These are phyloP conservation scores for Lupinus albus DNA, from an alignment of 306 rosid genomes.

Conservation along the genomic window DNA sequence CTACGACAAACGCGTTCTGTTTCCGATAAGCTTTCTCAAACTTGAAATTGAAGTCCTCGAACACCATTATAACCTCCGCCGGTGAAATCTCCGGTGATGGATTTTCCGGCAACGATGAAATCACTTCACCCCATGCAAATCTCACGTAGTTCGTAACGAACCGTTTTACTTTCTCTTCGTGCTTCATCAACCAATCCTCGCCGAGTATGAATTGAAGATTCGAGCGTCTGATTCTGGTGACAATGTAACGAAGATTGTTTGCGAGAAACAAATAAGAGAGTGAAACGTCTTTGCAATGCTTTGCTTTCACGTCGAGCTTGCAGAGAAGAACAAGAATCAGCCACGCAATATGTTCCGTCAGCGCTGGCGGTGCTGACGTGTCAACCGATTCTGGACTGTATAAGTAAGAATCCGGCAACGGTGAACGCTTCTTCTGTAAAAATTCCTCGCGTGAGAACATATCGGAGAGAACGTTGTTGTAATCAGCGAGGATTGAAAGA, in stretches of 20 bases:
- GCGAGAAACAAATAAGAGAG: slow-evolving; percentile 63
- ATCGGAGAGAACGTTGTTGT: slow-evolving; percentile 51
- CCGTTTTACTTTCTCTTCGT: slow-evolving; percentile 51
- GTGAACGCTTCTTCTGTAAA: slow-evolving; percentile 35
- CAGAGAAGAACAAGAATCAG: slow-evolving; percentile 64
- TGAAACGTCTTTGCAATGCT: slow-evolving; percentile 59
- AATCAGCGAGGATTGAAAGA: slow-evolving; percentile 63
- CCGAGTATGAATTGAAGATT: slow-evolving; percentile 64
- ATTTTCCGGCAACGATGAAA: slow-evolving; percentile 58
- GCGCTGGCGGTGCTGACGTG: slow-evolving; percentile 15
- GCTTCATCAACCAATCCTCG: slow-evolving; percentile 58
- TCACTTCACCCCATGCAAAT: slow-evolving; percentile 61
- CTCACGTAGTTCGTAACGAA: slow-evolving; percentile 53
- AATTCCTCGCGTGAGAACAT: slow-evolving; percentile 48
- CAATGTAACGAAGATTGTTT: slow-evolving; percentile 61
- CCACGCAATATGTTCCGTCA: slow-evolving; percentile 52
- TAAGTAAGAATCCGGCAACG: slow-evolving; percentile 48
- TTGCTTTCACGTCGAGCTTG: slow-evolving; percentile 66
- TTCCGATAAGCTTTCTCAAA: slow-evolving; percentile 57
- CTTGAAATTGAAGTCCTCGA: slow-evolving; percentile 55
- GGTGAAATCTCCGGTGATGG: slow-evolving; percentile 36
- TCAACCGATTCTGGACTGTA: slow-evolving; percentile 42
- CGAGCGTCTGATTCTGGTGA: slow-evolving; percentile 53
- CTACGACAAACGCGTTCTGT: slow-evolving; percentile 50
- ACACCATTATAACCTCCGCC: slow-evolving; percentile 52